Evolutionary conservation across 768 basidiomycete species (phyloP).

Genomic region (Fistulinella prunicolor): DNA sequence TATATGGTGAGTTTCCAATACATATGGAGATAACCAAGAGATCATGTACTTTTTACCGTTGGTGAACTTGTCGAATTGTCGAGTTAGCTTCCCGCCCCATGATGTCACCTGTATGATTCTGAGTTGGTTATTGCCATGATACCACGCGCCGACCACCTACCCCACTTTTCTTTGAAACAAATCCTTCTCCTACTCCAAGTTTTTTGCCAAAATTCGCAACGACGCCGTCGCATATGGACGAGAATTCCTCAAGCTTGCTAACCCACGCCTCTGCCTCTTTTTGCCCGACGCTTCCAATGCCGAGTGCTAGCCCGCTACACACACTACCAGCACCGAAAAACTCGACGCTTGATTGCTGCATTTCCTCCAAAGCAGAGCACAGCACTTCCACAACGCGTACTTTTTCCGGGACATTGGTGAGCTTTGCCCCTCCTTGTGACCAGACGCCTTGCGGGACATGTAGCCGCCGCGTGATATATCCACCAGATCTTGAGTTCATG

Average conservation of each 20-base stretch:
- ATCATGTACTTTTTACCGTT: conserved; percentile 80
- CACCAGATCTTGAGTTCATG: conserved; percentile 78
- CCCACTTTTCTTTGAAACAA: conserved; percentile 75
- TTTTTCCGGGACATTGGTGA: conserved; percentile 79
- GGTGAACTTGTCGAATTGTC: conserved; percentile 79
- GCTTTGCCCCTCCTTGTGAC: conserved; percentile 87
- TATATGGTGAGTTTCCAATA: conserved; percentile 12
- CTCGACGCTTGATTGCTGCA: conserved; percentile 67
- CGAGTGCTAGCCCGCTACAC: conserved; percentile 67
- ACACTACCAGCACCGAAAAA: conserved; percentile 78
- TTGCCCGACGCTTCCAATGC: conserved; percentile 71
- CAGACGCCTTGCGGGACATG: conserved; percentile 90
- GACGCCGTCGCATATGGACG: conserved; percentile 72
- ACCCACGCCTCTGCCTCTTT: conserved; percentile 82
- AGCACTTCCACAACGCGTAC: conserved; percentile 81
- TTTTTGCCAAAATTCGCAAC: conserved; percentile 84
- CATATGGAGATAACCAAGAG: conserved; percentile 3
- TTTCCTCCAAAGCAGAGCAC: conserved; percentile 73
- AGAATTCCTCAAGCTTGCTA: conserved; percentile 76
- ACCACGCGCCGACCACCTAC: conserved; percentile 33
- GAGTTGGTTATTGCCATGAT: conserved; percentile 6
- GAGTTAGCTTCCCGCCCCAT: conserved; percentile 72
- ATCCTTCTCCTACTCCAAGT: conserved; percentile 83
- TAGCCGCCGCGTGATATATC: conserved; percentile 80
- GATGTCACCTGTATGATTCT: conserved; percentile 46